A percentile compares a stretch with the other conserved stretches of the same genome.
Conservation (phyloP, 805 yeast species). For the Saccharomycopsis sp. region DNA sequence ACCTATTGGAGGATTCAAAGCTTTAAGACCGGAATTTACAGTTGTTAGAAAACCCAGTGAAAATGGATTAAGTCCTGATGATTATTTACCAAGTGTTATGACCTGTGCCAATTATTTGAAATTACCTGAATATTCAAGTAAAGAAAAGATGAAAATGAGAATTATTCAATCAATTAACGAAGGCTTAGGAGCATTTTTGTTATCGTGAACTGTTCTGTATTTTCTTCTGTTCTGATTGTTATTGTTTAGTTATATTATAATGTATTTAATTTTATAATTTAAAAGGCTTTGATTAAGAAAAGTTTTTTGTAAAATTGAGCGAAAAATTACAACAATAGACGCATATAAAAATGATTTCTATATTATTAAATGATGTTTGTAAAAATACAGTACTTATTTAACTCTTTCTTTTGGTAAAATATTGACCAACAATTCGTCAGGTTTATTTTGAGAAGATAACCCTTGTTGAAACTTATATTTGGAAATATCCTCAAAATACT, state of each 20-base stretch:
- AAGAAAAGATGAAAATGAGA: slow-evolving; percentile 46
- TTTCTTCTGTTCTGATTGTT: not conserved
- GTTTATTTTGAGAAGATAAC: slow-evolving; percentile 27
- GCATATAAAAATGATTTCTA: no score
- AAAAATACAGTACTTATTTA: slow-evolving; percentile 28
- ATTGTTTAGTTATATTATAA: no score
- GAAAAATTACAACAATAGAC: no score
- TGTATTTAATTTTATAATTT: no score
- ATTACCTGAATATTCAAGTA: slow-evolving; percentile 68
- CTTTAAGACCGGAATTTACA: slow-evolving; percentile 72
- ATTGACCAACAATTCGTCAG: slow-evolving; percentile 43
- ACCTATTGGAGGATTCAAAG: slow-evolving; percentile 89
- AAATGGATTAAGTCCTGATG: slow-evolving; percentile 48
- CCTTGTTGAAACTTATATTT: slow-evolving; percentile 39
- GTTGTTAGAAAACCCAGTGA: slow-evolving; percentile 83
- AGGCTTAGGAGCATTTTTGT: slow-evolving; percentile 79
- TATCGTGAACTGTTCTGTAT: no score
- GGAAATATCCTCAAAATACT: slow-evolving; percentile 63
- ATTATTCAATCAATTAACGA: slow-evolving; percentile 67
- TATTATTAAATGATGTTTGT: no score
- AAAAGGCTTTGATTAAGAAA: no score
- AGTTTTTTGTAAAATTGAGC: no score
- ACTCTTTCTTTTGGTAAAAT: slow-evolving; percentile 60
- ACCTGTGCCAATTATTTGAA: slow-evolving; percentile 94
- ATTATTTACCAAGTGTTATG: slow-evolving; percentile 92